Conservation (phyloP, 2,329 filamentous ascomycete genomes). For the Trichoderma sp. region DNA sequence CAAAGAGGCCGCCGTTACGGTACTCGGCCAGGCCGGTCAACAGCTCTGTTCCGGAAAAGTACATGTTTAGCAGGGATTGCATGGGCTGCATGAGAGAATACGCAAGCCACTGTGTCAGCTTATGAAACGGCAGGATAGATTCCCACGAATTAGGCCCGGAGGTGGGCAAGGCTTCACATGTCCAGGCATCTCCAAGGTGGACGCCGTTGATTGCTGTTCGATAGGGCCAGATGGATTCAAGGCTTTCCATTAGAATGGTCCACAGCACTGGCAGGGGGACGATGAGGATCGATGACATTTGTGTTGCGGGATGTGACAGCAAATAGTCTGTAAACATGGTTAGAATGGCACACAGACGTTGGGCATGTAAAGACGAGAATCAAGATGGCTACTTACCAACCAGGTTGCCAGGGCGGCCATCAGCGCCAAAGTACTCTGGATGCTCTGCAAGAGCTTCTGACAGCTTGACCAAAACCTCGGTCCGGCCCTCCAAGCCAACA, state of each 20-base stretch:
- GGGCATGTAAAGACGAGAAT: not conserved
- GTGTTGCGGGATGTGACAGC: slow-evolving; percentile 86
- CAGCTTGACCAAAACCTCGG: slow-evolving; percentile 74
- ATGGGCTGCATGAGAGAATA: slow-evolving; percentile 94
- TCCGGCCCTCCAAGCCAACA: slow-evolving; percentile 81
- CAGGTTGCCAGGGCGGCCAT: slow-evolving; percentile 90
- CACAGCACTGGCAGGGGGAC: slow-evolving; percentile 86
- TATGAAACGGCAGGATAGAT: slow-evolving; percentile 87
- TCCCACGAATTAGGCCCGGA: slow-evolving; percentile 62
- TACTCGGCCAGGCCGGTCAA: slow-evolving; percentile 90
- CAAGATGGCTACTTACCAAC: slow-evolving; percentile 62
- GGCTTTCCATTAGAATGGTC: slow-evolving; percentile 84
- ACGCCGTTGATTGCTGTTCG: slow-evolving; percentile 85
- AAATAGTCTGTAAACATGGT: slow-evolving; percentile 73
- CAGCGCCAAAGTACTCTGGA: slow-evolving; percentile 78
- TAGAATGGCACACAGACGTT: slow-evolving; percentile 26
- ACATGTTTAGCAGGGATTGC: slow-evolving; percentile 75
- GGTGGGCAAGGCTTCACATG: slow-evolving; percentile 77
- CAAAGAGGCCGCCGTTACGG: slow-evolving; percentile 84
- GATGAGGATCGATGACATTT: slow-evolving; percentile 84
- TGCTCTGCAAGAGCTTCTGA: slow-evolving; percentile 73
- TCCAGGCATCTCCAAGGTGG: slow-evolving; percentile 92
- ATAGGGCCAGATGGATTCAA: slow-evolving; percentile 85
- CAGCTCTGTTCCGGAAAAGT: slow-evolving; percentile 78
- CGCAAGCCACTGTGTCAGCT: slow-evolving; percentile 90